Conservation (phyloP, 306 rosid species). For the Albizia julibrissin region DNA sequence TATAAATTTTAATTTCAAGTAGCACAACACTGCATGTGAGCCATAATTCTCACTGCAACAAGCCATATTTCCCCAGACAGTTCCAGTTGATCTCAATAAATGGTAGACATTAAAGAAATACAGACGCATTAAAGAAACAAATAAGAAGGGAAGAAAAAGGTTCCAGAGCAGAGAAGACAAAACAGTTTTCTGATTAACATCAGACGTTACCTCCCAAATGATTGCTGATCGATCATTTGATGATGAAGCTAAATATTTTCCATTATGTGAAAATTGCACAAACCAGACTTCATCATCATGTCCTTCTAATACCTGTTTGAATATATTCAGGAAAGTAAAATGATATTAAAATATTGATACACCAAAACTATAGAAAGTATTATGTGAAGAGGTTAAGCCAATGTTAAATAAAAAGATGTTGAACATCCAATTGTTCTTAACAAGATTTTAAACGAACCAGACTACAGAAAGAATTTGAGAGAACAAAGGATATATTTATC, state of each 20-base stretch:
- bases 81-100: background rate
- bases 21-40: background rate
- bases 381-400: background rate
- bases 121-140: slow-evolving; percentile 22
- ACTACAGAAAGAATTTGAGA: background rate
- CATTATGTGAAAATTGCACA: slow-evolving; percentile 87
- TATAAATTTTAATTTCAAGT: background rate
- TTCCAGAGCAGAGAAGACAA: slow-evolving; percentile 9
- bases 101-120: background rate
- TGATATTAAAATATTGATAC: slow-evolving; percentile 31
- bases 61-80: background rate
- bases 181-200: slow-evolving; percentile 14
- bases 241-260: slow-evolving; percentile 90
- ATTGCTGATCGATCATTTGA: slow-evolving; percentile 83
- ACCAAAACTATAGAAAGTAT: slow-evolving; percentile 23
- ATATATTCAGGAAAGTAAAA: slow-evolving; percentile 23
- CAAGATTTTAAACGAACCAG: slow-evolving; percentile 16
- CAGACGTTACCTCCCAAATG: slow-evolving; percentile 87
- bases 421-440: background rate
- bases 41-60: background rate
- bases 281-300: slow-evolving; percentile 72
- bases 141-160: background rate
- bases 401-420: background rate
- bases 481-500: background rate
- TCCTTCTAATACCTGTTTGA: slow-evolving; percentile 68